Base-by-base conservation (phyloP, 495 filamentous ascomycete species). In the Penicillium simplicissimum region DNA sequence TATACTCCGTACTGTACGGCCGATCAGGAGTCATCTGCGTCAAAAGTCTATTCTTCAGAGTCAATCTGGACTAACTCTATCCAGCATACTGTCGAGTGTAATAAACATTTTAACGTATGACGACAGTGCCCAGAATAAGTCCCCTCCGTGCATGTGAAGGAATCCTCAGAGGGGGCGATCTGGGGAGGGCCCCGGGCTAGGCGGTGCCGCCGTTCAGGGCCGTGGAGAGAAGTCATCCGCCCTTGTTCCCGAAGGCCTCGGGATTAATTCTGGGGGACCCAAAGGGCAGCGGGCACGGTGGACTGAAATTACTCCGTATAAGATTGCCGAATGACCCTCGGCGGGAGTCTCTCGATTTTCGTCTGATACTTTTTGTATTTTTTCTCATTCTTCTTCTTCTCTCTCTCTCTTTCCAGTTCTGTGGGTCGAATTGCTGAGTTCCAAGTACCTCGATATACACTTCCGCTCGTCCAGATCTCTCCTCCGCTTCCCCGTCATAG, bases 401-500 rank as follows among this genome's bases (percentile, higher is more conserved):
- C 58, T 55, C 58, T 55, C 57, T 36, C 37, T 37, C 13, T 34
- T n/a, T n/a, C n/a, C n/a, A 1, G 9, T 23, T 28, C 37, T 38
- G 33, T 36, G 38, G 23, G 23, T 25, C 3, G 23, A 25, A 25
- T 25, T 25, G 23, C 23, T 25, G 23, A 25, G 23, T 25, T 25
- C 23, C 23, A 25, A 25, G 23, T 25, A 25, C 3, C 23, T 25
- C 23, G 1, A 25, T 25, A 64, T 51, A 58, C 45, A 56, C 71
- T 75, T 79, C 77, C 77, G 77, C 70, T 79, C 75, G 77, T 76
- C 77, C 77, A 79, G 66, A 3, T n/a, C 68, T 66, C 49, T 17
- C 69, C 71, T 77, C 75, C 77, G 73, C 74, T 74, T 69, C 75
- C 71, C 75, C 76, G 76, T 76, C 71, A 69, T 68, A 62, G 55